Evolutionary conservation across 768 basidiomycete genomes (phyloP).

Genomic region (Russula ochroleuca): DNA sequence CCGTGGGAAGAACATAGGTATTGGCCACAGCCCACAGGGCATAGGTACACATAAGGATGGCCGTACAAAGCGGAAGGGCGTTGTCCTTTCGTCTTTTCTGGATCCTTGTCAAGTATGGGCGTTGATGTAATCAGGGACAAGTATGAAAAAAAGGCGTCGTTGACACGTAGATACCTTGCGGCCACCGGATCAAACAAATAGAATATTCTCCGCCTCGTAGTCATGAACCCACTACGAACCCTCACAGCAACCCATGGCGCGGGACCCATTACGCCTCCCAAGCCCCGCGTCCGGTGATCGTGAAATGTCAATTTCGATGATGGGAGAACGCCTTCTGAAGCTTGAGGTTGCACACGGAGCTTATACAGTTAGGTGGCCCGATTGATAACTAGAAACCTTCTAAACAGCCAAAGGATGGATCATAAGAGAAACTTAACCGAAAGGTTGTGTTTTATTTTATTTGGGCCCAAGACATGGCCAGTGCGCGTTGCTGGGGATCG

Average conservation of each 20-base stretch:
- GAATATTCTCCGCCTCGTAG: no score
- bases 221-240: not conserved
- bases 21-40: not conserved
- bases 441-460: not conserved
- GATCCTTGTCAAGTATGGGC: not conserved
- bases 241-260: not conserved
- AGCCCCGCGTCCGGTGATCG: slow-evolving; percentile 12
- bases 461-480: not conserved
- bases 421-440: not conserved
- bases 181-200: not conserved
- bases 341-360: not conserved
- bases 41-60: not conserved
- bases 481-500: slow-evolving; percentile 12
- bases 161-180: not conserved
- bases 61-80: not conserved
- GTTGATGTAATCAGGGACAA: not conserved
- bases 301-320: not conserved
- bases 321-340: not conserved
- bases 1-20: not conserved
- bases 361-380: not conserved
- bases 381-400: not conserved
- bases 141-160: not conserved
- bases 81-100: not conserved
- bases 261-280: not conserved
- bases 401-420: not conserved